Conservation (phyloP, 257 asterid genomes). For the Salvia splendens region DNA sequence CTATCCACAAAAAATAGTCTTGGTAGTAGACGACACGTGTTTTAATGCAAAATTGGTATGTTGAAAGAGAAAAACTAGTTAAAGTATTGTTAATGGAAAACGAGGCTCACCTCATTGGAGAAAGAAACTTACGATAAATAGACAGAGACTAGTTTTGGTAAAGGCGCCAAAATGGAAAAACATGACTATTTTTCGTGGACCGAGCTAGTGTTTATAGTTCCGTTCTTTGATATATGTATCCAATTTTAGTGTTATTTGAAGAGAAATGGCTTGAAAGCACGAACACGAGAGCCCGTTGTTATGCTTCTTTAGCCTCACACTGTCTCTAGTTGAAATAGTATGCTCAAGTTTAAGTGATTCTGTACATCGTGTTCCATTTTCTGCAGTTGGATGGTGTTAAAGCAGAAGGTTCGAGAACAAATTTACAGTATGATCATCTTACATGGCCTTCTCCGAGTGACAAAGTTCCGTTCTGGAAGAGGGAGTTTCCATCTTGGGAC, state of each 20-base stretch:
- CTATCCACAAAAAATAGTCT: too few species aligned
- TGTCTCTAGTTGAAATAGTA: slow-evolving; percentile 15
- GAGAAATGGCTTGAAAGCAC: neutral
- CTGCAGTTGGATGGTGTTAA: slow-evolving; percentile 49
- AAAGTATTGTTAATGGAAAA: too few species aligned
- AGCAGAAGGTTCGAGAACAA: slow-evolving; percentile 35
- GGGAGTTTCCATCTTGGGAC: slow-evolving; percentile 65
- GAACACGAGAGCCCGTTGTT: neutral
- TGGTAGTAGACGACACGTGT: too few species aligned
- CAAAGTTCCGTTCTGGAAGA: slow-evolving; percentile 73
- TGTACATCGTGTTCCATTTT: neutral
- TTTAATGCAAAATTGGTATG: too few species aligned
- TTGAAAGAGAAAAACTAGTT: too few species aligned
- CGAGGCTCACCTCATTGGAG: too few species aligned
- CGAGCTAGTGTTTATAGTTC: too few species aligned
- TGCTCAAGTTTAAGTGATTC: neutral
- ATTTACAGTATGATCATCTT: slow-evolving; percentile 38
- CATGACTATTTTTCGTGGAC: too few species aligned
- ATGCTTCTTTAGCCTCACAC: slow-evolving; percentile 3
- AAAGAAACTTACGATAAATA: too few species aligned
- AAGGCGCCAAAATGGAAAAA: too few species aligned
- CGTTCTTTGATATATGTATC: slow-evolving; percentile 13
- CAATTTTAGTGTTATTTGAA: slow-evolving; percentile 16
- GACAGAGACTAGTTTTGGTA: too few species aligned
- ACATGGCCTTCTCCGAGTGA: slow-evolving; percentile 84